These are phyloP conservation scores for Infundibulicybe gibba DNA, from an alignment of 768 basidiomycete genomes.

Conservation along the genomic window DNA sequence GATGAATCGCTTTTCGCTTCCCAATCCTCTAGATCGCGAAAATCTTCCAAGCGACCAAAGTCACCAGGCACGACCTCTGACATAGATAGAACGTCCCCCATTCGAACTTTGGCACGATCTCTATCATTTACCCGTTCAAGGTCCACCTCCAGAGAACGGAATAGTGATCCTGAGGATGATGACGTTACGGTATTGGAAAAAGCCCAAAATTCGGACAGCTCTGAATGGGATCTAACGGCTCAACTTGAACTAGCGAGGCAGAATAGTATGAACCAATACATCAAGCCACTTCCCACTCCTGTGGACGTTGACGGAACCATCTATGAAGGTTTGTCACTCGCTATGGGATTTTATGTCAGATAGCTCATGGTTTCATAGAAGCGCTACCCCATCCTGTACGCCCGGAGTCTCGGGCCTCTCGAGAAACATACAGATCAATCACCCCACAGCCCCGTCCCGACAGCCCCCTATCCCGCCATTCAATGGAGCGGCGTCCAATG, in stretches of 20 bases:
- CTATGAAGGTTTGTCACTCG: constrained; percentile 67
- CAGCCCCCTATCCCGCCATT: constrained; percentile 38
- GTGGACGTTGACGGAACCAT: constrained; percentile 61
- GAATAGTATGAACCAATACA: constrained; percentile 78
- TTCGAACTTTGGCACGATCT: constrained; percentile 29
- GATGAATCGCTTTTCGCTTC: constrained; percentile 52
- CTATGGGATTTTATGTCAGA: background rate
- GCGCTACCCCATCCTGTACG: constrained; percentile 47
- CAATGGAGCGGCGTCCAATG: constrained; percentile 57
- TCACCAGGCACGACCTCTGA: constrained; percentile 40
- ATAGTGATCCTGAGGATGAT: constrained; percentile 45
- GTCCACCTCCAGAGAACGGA: constrained; percentile 39
- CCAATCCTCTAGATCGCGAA: constrained; percentile 46
- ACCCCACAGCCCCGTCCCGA: constrained; percentile 46
- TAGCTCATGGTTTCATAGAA: constrained; percentile 41
- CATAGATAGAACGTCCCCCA: constrained; percentile 45
- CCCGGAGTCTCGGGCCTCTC: constrained; percentile 52
- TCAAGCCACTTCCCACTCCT: constrained; percentile 40
- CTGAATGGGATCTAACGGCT: constrained; percentile 73
- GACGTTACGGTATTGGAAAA: constrained; percentile 32
- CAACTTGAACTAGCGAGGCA: constrained; percentile 79
- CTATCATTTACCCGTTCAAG: constrained; percentile 30
- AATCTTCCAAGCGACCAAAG: constrained; percentile 35
- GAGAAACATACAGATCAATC: constrained; percentile 34
- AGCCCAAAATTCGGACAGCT: constrained; percentile 48